phyloP scores from a whole-genome alignment of 495 filamentous ascomycete genomes.

The Polyplosphaeria fusca region DNA sequence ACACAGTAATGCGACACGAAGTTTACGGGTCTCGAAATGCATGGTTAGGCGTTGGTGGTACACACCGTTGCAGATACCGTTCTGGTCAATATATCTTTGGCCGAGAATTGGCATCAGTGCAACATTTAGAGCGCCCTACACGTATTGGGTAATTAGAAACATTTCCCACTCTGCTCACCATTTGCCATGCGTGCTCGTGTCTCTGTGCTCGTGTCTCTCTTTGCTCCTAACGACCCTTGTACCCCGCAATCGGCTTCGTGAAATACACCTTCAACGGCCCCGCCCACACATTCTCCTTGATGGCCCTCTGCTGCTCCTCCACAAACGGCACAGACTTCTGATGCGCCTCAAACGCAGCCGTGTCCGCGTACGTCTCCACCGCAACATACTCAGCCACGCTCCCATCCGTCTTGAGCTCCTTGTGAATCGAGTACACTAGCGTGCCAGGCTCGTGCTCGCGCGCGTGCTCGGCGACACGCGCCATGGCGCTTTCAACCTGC shows the following conservation, averaged over 20 bases:
- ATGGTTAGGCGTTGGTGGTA: constrained; percentile 1
- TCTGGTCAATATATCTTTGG: too few relatives aligned
- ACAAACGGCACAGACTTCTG: background rate
- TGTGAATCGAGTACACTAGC: background rate
- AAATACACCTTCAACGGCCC: background rate
- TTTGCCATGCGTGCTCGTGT: too few relatives aligned
- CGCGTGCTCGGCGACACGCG: background rate
- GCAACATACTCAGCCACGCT: background rate
- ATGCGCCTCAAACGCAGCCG: background rate
- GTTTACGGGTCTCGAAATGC: background rate
- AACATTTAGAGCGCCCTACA: too few relatives aligned
- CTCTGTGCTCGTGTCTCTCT: too few relatives aligned
- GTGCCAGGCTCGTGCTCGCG: background rate
- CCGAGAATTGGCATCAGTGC: too few relatives aligned
- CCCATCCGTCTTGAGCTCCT: background rate
- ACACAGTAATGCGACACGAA: constrained; percentile 61
- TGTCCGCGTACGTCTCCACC: background rate
- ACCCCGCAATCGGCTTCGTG: background rate
- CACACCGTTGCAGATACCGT: too few relatives aligned
- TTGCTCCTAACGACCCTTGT: too few relatives aligned
- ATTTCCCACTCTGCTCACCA: too few relatives aligned
- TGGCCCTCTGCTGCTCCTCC: background rate
- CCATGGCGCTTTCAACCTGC: background rate
- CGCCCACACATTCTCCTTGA: background rate
- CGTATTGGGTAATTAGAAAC: too few relatives aligned